Percentiles rank a stretch among this genome's conserved stretches.
Evolutionary conservation across 371 early-diverging fungal genomes (phyloP).

Genomic region (Saksenaea oblongispora): DNA sequence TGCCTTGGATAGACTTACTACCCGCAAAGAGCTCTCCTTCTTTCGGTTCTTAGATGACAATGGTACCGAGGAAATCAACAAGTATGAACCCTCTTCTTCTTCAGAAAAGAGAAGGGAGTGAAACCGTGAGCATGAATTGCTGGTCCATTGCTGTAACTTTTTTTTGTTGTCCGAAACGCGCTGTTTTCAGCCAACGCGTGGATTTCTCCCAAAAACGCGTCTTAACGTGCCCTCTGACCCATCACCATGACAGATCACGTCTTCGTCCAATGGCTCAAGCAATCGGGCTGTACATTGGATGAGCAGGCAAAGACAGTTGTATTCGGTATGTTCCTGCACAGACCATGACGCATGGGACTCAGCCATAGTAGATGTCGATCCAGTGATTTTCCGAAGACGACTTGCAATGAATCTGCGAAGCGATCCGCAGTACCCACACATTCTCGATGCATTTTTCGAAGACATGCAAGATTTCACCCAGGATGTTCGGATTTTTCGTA

Average conservation of each 20-base stretch:
- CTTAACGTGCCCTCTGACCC: neutral
- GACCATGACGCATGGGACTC: neutral
- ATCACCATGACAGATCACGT: neutral
- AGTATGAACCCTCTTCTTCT: too few relatives aligned
- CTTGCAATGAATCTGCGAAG: constrained; percentile 30
- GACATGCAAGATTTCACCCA: constrained; percentile 25
- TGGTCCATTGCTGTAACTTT: too few relatives aligned
- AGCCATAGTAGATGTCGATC: constrained; percentile 19
- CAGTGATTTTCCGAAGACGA: constrained; percentile 34
- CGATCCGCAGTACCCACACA: constrained; percentile 17
- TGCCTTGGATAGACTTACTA: too few relatives aligned
- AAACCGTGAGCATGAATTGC: too few relatives aligned
- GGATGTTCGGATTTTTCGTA: constrained; percentile 28
- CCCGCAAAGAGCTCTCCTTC: too few relatives aligned
- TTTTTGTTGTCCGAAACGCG: neutral
- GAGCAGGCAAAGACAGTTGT: neutral
- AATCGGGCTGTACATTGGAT: constrained; percentile 20
- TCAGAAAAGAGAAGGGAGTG: too few relatives aligned
- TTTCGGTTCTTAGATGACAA: too few relatives aligned
- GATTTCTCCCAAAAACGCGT: constrained; percentile 1
- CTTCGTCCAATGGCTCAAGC: constrained; percentile 12
- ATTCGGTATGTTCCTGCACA: constrained; percentile 19
- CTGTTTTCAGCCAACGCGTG: neutral
- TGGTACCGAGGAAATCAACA: too few relatives aligned
- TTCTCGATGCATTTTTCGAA: constrained; percentile 26